Evolutionary conservation across 1,139 yeast species (phyloP).

Genomic region (Suhomyces chickasaworum): DNA sequence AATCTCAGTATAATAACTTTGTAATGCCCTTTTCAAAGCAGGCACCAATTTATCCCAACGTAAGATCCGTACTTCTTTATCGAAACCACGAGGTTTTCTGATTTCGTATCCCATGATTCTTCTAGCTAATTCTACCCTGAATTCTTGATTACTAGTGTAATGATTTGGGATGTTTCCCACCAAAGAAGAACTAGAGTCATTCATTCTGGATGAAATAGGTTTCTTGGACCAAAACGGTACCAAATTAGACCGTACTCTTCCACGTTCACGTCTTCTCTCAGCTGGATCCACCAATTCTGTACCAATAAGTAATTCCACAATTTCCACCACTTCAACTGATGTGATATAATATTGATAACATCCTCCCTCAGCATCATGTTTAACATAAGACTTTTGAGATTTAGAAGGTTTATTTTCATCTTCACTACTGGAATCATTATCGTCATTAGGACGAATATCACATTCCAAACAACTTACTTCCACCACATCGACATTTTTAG

Average conservation of each 20-base stretch:
- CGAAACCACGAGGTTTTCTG: conserved; percentile 68
- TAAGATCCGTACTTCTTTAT: conserved; percentile 63
- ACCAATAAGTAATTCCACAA: conserved; percentile 61
- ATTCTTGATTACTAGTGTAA: conserved; percentile 39
- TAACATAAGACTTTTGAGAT: conserved; percentile 11
- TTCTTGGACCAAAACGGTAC: conserved; percentile 70
- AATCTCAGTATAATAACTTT: conserved; percentile 62
- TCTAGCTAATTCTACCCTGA: conserved; percentile 57
- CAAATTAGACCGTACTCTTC: conserved; percentile 62
- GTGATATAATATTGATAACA: conserved; percentile 55
- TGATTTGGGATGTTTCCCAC: conserved; percentile 13
- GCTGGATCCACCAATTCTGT: conserved; percentile 48
- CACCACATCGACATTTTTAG: conserved; percentile 48
- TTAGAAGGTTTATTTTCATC: conserved; percentile 16
- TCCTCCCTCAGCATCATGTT: conserved; percentile 21
- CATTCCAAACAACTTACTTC: conserved; percentile 64
- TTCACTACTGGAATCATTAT: conserved; percentile 26
- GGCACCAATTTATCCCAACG: conserved; percentile 62
- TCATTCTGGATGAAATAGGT: conserved; percentile 56
- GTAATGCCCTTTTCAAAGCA: conserved; percentile 62
- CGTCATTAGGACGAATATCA: conserved; percentile 35
- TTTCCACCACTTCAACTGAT: conserved; percentile 64
- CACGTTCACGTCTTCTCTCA: conserved; percentile 59
- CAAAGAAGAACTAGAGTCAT: conserved; percentile 21
- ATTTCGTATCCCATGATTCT: conserved; percentile 66